Percentiles rank a stretch among this genome's conserved stretches.
Evolutionary conservation across 768 basidiomycete genomes (phyloP).

Genomic region (Austroboletus eburneus): DNA sequence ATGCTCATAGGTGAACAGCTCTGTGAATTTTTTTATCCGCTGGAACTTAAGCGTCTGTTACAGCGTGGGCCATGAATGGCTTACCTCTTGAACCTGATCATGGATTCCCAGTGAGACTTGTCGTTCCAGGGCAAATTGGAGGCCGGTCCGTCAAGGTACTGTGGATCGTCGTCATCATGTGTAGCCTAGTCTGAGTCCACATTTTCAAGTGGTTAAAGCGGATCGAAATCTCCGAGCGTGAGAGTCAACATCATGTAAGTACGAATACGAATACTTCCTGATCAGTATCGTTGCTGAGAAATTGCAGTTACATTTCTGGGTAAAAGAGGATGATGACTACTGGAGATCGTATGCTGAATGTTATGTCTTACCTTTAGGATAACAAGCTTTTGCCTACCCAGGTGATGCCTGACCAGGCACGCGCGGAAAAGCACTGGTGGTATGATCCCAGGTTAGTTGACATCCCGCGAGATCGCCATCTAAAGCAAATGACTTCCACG

Average conservation of each 20-base stretch:
- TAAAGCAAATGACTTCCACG: background rate
- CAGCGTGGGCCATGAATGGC: conserved; percentile 59
- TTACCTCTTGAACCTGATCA: conserved; percentile 57
- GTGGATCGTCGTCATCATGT: background rate
- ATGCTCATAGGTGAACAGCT: conserved; percentile 41
- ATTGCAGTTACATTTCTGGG: conserved; percentile 34
- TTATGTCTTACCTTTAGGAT: conserved; percentile 29
- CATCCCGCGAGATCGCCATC: background rate
- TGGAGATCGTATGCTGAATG: conserved; percentile 1
- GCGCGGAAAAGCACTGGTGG: conserved; percentile 52
- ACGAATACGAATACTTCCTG: background rate
- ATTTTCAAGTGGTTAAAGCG: conserved; percentile 47
- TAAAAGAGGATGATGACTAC: conserved; percentile 3
- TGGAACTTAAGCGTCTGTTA: background rate
- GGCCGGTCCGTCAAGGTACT: conserved; percentile 46
- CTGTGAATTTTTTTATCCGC: background rate
- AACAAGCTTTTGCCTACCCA: conserved; percentile 60
- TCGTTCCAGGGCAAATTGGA: conserved; percentile 62
- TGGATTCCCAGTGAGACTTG: conserved; percentile 59
- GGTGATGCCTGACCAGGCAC: conserved; percentile 48
- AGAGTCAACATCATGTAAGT: conserved; percentile 50
- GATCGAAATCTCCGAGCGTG: conserved; percentile 47
- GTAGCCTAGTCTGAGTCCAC: background rate
- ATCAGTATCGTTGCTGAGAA: background rate
- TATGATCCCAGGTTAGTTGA: conserved; percentile 40